phyloP scores from a whole-genome alignment of 106 monocot genomes.

The Allium cepa region DNA sequence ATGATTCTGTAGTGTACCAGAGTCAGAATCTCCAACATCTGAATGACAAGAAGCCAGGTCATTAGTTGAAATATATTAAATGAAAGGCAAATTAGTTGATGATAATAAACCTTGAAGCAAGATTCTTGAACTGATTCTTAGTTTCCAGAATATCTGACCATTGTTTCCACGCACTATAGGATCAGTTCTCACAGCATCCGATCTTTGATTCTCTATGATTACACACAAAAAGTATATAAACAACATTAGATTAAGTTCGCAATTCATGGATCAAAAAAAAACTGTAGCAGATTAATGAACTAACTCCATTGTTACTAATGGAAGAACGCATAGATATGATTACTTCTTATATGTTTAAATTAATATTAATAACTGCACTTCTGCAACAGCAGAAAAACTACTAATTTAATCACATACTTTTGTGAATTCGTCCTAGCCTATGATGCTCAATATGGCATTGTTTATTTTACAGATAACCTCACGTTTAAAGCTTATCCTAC shows the following conservation, averaged over 20 bases:
- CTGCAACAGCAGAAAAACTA: too few relatives aligned
- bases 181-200: constrained; percentile 9
- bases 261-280: not conserved
- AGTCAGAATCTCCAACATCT: constrained; percentile 7
- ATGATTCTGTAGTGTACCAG: not conserved
- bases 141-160: constrained; percentile 5
- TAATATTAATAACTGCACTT: too few relatives aligned
- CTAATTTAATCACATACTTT: too few relatives aligned
- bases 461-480: too few relatives aligned
- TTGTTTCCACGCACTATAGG: not conserved
- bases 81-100: not conserved
- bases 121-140: not conserved
- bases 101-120: constrained; percentile 6
- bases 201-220: constrained; percentile 6
- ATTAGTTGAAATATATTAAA: not conserved
- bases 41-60: not conserved
- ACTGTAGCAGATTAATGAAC: too few relatives aligned
- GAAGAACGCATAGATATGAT: too few relatives aligned
- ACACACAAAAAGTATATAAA: not conserved
- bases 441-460: too few relatives aligned
- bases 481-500: too few relatives aligned
- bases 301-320: too few relatives aligned
- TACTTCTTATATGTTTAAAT: too few relatives aligned
- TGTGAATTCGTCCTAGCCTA: too few relatives aligned
- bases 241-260: not conserved